phyloP scores from a whole-genome alignment of 805 yeast genomes.

The Ogataea ramenticola region DNA sequence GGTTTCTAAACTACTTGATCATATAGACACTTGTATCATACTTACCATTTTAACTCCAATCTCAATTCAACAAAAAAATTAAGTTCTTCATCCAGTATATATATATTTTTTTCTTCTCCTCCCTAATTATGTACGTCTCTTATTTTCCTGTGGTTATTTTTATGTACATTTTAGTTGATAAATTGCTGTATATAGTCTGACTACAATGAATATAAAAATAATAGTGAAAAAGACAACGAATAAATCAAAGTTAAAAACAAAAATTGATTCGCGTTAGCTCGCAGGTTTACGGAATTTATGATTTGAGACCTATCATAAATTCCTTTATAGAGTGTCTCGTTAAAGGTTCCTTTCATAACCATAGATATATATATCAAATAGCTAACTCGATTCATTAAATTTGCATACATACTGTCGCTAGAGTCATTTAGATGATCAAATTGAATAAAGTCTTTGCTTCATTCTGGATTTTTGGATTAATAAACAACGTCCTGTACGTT shows the following conservation, averaged over 20 bases:
- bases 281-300: no score
- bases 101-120: neutral
- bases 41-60: neutral
- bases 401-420: no score
- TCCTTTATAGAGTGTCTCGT: no score
- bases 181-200: conserved; percentile 1
- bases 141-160: neutral
- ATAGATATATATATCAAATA: no score
- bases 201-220: neutral
- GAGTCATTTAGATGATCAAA: neutral
- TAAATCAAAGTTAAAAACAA: no score
- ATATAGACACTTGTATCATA: neutral
- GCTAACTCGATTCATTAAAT: no score
- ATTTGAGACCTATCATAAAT: no score
- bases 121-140: neutral
- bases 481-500: conserved; percentile 85
- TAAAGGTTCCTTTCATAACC: no score
- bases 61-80: neutral
- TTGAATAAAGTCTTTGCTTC: conserved; percentile 32
- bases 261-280: neutral
- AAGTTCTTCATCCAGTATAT: no score
- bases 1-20: conserved; percentile 14
- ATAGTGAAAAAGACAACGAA: no score
- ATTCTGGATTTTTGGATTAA: conserved; percentile 79
- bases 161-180: neutral